A percentile compares a stretch with the other conserved stretches of the same genome.
Conservation (phyloP, 805 yeast genomes). For the Ogataea chonburiensis region DNA sequence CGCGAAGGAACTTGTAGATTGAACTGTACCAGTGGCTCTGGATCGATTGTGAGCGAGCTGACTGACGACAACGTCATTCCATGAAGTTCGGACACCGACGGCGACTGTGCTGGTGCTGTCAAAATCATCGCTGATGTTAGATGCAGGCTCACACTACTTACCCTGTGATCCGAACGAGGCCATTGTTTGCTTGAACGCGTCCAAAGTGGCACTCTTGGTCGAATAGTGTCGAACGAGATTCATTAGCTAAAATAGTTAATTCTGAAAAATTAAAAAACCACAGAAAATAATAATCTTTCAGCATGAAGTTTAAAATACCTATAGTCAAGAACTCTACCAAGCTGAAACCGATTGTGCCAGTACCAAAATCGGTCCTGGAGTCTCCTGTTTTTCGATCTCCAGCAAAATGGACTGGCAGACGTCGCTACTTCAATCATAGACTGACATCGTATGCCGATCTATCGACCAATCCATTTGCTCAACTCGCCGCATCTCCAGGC, state of each 20-base stretch:
- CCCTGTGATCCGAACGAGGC: slow-evolving; percentile 38
- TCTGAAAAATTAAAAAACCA: slow-evolving; percentile 2
- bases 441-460: slow-evolving; percentile 26
- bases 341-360: slow-evolving; percentile 2
- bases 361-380: neutral
- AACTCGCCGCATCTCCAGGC: slow-evolving; percentile 41
- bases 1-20: slow-evolving; percentile 84
- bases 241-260: slow-evolving; percentile 1
- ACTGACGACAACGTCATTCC: slow-evolving; percentile 90
- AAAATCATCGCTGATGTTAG: slow-evolving; percentile 52
- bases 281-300: neutral
- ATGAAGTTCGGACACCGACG: slow-evolving; percentile 37
- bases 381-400: slow-evolving; percentile 28
- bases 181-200: slow-evolving; percentile 35
- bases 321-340: slow-evolving; percentile 6
- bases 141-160: slow-evolving; percentile 34
- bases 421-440: slow-evolving; percentile 15
- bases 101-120: slow-evolving; percentile 44
- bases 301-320: slow-evolving; percentile 15
- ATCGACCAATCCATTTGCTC: slow-evolving; percentile 38
- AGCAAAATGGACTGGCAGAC: slow-evolving; percentile 24
- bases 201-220: slow-evolving; percentile 22
- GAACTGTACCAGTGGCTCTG: slow-evolving; percentile 78
- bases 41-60: slow-evolving; percentile 74
- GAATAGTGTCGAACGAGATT: slow-evolving; percentile 8